Base-by-base conservation (phyloP, 2,329 filamentous ascomycete species). In the Aspergillus pseudonomiae region DNA sequence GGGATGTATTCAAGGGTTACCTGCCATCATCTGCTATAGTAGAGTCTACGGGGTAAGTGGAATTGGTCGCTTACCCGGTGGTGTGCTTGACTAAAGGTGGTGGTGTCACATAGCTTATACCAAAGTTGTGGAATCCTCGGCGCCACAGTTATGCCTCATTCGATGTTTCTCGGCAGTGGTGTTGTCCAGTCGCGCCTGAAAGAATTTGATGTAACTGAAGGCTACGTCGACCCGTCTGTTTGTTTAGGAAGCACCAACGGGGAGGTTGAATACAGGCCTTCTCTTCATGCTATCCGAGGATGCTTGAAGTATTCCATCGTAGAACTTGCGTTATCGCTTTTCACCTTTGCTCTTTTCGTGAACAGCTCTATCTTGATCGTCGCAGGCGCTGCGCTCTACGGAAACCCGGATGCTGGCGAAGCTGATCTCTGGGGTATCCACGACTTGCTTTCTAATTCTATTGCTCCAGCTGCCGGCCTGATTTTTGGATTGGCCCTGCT, bases 391-490 rank as follows among this genome's bases (percentile, higher is more conserved):
- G 89, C 91, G 0, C 84, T 96, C 0, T 93, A 90, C 73, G 77
- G 84, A 4, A 85, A 86, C 46, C 74, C 83, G 0, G 83, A 86
- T 3, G 90, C 91, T 1, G 79, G 84, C 7, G 82, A 87, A 52
- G 92, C 91, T 1, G 90, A 95, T 73, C 89, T 97, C 46, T 97
- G 96, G 73, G 88, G 88, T 41, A 96, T 97, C 70, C 89, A 97
- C 78, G 77, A 84, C 43, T 82, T 97, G 3, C 86, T 97, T 0
- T 85, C 88, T 0, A 71, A 77, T 0, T 89, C 87, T 60, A 87
- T 97, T 58, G 88, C 90, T 0, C 88, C 89, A 0, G 90, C 86
- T 0, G 93, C 92, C 0, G 93, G 92, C 1, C 91, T 91, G 3
- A 82, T 96, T n/a, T 96, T 96, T 67, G 92, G 92, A 0, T 82